Conservation (phyloP, 2,329 filamentous ascomycete species). For the Aspergillus transmontanensis region DNA sequence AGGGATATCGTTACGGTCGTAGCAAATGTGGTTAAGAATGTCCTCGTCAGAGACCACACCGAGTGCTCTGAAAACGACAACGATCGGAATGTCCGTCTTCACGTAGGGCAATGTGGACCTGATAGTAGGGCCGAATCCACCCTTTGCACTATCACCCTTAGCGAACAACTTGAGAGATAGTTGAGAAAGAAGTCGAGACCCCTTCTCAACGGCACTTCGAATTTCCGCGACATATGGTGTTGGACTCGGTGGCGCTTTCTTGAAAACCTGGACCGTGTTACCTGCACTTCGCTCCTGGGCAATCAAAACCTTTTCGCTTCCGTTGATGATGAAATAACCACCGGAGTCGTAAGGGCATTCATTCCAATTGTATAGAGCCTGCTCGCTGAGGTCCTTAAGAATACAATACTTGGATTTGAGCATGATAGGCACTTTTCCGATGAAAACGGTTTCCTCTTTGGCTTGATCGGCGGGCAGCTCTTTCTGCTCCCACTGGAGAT, state of each 20-base stretch:
- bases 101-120: conserved; percentile 91
- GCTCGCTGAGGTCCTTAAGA: conserved; percentile 78
- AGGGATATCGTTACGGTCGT: conserved; percentile 89
- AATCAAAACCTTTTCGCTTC: conserved; percentile 96
- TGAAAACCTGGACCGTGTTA: conserved; percentile 99
- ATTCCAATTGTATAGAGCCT: conserved; percentile 85
- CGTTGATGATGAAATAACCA: conserved; percentile 99
- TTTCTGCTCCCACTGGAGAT: conserved; percentile 52
- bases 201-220: conserved; percentile 92
- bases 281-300: conserved; percentile 96
- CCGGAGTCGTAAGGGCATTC: conserved; percentile 98
- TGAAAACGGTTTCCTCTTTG: conserved; percentile 76
- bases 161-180: conserved; percentile 87
- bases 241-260: conserved; percentile 89
- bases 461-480: conserved; percentile 52
- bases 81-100: conserved; percentile 89
- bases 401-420: conserved; percentile 96
- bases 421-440: conserved; percentile 97
- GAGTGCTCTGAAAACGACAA: conserved; percentile 91
- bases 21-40: conserved; percentile 96
- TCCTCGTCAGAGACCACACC: conserved; percentile 97
- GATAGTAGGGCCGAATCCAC: conserved; percentile 83
- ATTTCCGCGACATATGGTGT: conserved; percentile 96
- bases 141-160: conserved; percentile 78
- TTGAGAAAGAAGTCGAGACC: conserved; percentile 89